Base-by-base conservation (phyloP, 768 basidiomycete species). In the Trametes punicea region DNA sequence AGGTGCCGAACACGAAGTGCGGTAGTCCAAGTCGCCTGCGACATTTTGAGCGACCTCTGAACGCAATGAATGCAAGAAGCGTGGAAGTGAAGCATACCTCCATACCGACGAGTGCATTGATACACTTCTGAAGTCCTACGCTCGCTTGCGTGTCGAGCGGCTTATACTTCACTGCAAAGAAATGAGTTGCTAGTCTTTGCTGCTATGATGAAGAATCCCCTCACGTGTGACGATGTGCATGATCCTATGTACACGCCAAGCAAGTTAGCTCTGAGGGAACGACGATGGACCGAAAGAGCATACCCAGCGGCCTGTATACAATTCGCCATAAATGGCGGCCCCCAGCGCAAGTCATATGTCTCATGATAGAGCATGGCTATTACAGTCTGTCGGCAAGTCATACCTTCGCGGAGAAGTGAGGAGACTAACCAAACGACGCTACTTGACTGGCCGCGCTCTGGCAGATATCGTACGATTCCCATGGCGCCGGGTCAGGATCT, bases 401-500 rank as follows among this genome's bases (percentile, higher is more conserved):
- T 4, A 39, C 23, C 20, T 10, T 11, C 23, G 11, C 16, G 8
- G 11, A 49, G 26, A 23, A 41, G 42, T 16, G 16, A 9, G 10
- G 36, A 39, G 16, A 62, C 70, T n/a, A 60, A 87, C 89, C 80
- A 60, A 85, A 79, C 3, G 82, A 74, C 56, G 83, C 83, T 44
- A 90, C 73, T 61, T 88, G 85, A 42, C 77, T 80, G 25, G 90
- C 89, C 41, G 90, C 90, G 46, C 80, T 74, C 69, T 88, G 87
- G n/a, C 87, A 85, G 16, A 89, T 73, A 64, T 91, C 90, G 57
- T 89, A 87, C 2, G 88, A 83, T 65, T 86, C 85, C 57, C 81
- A 72, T 25, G 82, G 83, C 7, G 75, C 63, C 0, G 80, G 75
- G 29, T 75, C 73, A 2, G 69, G 66, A 18, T 68, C 68, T 30